A percentile compares a stretch with the other conserved stretches of the same genome.
Evolutionary conservation across 2,329 filamentous ascomycete species (phyloP).

Genomic region (Juglanconis juglandina): DNA sequence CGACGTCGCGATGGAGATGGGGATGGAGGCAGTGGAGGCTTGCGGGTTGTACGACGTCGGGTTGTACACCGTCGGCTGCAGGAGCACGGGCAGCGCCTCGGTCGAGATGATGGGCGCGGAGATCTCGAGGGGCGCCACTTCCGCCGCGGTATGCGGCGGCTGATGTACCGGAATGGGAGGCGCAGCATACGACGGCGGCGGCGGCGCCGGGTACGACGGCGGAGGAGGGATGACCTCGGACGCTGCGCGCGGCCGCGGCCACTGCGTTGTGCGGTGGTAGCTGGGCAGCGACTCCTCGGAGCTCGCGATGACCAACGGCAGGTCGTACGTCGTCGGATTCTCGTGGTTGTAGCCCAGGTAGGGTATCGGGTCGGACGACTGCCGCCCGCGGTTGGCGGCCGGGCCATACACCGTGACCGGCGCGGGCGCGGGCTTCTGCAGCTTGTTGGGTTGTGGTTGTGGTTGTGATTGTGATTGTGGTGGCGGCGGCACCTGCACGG

Average conservation of each 20-base stretch:
- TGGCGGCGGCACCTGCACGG: conserved; percentile 6
- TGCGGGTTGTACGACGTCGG: conserved; percentile 50
- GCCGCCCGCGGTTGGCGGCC: conserved; percentile 7
- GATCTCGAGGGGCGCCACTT: conserved; percentile 33
- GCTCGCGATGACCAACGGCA: conserved; percentile 25
- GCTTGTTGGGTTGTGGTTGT: conserved; percentile 7
- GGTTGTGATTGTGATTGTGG: conserved; percentile 2
- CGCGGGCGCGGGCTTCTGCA: conserved; percentile 1
- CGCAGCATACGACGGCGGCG: conserved; percentile 21
- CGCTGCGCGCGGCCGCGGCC: conserved; percentile 10
- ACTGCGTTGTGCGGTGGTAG: conserved; percentile 10
- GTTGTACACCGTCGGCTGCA: conserved; percentile 57
- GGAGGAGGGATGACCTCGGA: conserved; percentile 7
- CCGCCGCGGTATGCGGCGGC: neutral
- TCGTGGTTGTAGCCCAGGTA: conserved; percentile 12
- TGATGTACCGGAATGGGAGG: conserved; percentile 14
- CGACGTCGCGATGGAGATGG: neutral
- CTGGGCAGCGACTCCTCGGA: conserved; percentile 23
- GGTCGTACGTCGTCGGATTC: conserved; percentile 12
- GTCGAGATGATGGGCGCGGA: conserved; percentile 46
- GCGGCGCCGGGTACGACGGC: conserved; percentile 1
- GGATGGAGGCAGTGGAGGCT: conserved; percentile 17
- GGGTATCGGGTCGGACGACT: conserved; percentile 15
- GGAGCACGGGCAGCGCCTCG: conserved; percentile 47
- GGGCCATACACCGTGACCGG: conserved; percentile 1